A percentile compares a stretch with the other conserved stretches of the same genome.
These are phyloP conservation scores for Globisporangium cederbergense DNA, from an alignment of 352 stramenopile species.

Conservation along the genomic window DNA sequence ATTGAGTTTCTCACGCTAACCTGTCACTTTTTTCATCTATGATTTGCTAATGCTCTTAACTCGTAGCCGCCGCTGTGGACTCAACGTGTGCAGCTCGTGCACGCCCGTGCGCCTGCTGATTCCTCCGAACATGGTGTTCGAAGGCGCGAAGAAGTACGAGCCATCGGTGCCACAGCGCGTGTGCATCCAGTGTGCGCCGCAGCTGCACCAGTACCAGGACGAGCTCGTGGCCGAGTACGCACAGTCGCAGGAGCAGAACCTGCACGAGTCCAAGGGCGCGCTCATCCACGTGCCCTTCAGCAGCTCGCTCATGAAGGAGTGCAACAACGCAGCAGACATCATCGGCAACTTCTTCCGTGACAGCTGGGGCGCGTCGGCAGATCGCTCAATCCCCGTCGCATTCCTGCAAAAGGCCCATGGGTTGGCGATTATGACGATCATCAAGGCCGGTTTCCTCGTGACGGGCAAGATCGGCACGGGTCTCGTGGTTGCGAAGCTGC, in stretches of 20 bases:
- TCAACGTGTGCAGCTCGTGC: conserved; percentile 51
- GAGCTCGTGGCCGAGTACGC: conserved; percentile 41
- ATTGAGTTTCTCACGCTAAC: conserved; percentile 5
- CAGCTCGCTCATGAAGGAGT: conserved; percentile 48
- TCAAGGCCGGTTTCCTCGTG: conserved; percentile 55
- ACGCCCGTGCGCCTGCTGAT: conserved; percentile 46
- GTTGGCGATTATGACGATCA: conserved; percentile 52
- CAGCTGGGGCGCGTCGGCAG: conserved; percentile 43
- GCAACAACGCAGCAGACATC: conserved; percentile 53
- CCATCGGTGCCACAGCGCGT: conserved; percentile 46
- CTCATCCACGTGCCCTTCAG: conserved; percentile 44
- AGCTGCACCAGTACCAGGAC: conserved; percentile 45
- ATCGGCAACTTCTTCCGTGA: conserved; percentile 64
- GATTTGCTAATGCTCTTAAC: background rate
- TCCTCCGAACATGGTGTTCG: conserved; percentile 36
- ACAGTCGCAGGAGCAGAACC: conserved; percentile 34
- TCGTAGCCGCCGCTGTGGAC: conserved; percentile 32
- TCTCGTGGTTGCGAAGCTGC: conserved; percentile 76
- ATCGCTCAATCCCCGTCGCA: conserved; percentile 42
- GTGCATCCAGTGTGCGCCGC: conserved; percentile 50
- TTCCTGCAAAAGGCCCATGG: conserved; percentile 53
- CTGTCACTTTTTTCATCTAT: conserved; percentile 3
- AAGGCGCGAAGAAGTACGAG: conserved; percentile 47
- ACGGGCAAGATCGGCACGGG: conserved; percentile 60
- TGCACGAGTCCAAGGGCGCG: conserved; percentile 30